Percentiles rank a stretch among this genome's conserved stretches.
Evolutionary conservation across 805 yeast genomes (phyloP).

Genomic region (Monosporozyma aerobia): DNA sequence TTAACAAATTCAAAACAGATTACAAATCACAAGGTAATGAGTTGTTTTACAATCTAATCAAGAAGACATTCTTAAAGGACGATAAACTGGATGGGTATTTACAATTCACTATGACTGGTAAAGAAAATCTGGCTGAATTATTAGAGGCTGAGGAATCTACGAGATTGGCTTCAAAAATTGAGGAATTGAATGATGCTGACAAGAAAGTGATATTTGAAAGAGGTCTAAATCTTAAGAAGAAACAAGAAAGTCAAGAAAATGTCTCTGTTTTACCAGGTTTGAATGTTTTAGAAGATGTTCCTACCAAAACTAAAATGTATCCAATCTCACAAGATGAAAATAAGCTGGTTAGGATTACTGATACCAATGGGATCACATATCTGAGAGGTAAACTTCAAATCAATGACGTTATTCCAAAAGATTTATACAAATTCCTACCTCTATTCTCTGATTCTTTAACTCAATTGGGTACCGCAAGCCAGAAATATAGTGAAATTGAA

Average conservation of each 20-base stretch:
- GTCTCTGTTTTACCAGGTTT: slow-evolving; percentile 74
- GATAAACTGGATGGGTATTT: slow-evolving; percentile 38
- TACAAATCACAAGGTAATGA: slow-evolving; percentile 42
- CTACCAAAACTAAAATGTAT: slow-evolving; percentile 39
- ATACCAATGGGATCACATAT: slow-evolving; percentile 77
- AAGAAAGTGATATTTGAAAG: slow-evolving; percentile 47
- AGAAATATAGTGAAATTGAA: slow-evolving; percentile 72
- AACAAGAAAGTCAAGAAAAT: slow-evolving; percentile 64
- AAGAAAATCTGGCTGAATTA: slow-evolving; percentile 41
- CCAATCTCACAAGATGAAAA: slow-evolving; percentile 29
- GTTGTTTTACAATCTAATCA: slow-evolving; percentile 53
- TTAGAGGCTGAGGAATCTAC: slow-evolving; percentile 47
- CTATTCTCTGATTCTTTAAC: slow-evolving; percentile 73
- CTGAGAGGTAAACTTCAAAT: slow-evolving; percentile 58
- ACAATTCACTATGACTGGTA: slow-evolving; percentile 70
- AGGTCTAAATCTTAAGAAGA: slow-evolving; percentile 49
- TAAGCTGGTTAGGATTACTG: slow-evolving; percentile 44
- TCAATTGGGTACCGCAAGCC: slow-evolving; percentile 70
- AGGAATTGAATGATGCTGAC: slow-evolving; percentile 44
- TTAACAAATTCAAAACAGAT: slow-evolving; percentile 54
- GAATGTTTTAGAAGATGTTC: slow-evolving; percentile 55
- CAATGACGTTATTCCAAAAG: slow-evolving; percentile 43
- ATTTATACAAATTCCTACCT: slow-evolving; percentile 61
- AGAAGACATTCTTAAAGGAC: slow-evolving; percentile 40
- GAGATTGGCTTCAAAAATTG: slow-evolving; percentile 39